A percentile compares a stretch with the other conserved stretches of the same genome.
Evolutionary conservation across 225 moss, liverwort and hornwort genomes (phyloP).

Genomic region (Physcomitrium patens): DNA sequence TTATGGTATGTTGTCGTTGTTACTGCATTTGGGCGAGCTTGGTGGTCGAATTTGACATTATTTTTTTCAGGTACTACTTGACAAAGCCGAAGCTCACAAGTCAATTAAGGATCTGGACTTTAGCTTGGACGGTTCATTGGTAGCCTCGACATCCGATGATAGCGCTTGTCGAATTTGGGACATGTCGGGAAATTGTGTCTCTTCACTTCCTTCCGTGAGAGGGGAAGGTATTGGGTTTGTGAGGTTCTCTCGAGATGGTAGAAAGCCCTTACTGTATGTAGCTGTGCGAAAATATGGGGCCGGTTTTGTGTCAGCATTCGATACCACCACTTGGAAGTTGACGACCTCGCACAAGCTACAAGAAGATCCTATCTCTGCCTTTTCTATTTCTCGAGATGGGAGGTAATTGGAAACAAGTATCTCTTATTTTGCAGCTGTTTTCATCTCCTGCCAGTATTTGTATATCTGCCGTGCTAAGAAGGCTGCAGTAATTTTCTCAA

Average conservation of each 20-base stretch:
- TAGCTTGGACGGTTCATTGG: constrained; percentile 61
- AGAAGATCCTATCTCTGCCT: too few relatives aligned
- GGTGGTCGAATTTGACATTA: not conserved
- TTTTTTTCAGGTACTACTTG: constrained; percentile 35
- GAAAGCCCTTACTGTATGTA: constrained; percentile 45
- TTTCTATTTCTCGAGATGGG: too few relatives aligned
- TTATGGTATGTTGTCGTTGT: not conserved
- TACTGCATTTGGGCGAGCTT: not conserved
- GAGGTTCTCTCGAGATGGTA: constrained; percentile 70
- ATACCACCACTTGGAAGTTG: too few relatives aligned
- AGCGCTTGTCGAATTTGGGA: constrained; percentile 69
- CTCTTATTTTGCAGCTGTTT: not conserved
- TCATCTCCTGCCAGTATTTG: too few relatives aligned
- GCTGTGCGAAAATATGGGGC: constrained; percentile 53
- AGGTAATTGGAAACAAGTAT: constrained; percentile 3
- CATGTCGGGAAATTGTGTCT: constrained; percentile 41
- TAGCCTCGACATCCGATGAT: constrained; percentile 60
- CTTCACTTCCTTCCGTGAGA: constrained; percentile 45
- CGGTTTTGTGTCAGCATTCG: constrained; percentile 24
- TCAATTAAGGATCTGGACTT: constrained; percentile 69
- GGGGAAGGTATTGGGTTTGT: constrained; percentile 58
- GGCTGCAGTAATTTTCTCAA: too few relatives aligned
- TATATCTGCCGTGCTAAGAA: too few relatives aligned
- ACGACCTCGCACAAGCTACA: too few relatives aligned
- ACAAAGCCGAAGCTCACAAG: constrained; percentile 52